These are phyloP conservation scores for Myriosclerotinia scirpicola DNA, from an alignment of 2,329 filamentous ascomycete species.

Conservation along the genomic window DNA sequence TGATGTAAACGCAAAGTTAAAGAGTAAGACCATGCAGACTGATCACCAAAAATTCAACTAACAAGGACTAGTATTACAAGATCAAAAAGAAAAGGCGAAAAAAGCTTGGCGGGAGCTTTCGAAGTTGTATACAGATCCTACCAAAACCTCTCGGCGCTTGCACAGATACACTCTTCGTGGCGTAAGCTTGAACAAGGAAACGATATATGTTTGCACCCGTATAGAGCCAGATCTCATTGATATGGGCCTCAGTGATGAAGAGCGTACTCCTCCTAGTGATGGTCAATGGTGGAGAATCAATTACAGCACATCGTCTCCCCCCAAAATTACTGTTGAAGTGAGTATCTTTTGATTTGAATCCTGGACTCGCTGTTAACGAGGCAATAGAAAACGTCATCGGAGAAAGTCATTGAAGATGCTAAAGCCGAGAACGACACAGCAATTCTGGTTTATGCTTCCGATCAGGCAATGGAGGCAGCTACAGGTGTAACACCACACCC, in stretches of 20 bases:
- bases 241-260: constrained; percentile 42
- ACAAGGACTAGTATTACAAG: constrained; percentile 35
- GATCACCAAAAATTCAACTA: constrained; percentile 19
- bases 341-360: constrained; percentile 22
- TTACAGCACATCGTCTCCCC: constrained; percentile 44
- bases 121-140: constrained; percentile 42
- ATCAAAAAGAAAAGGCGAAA: constrained; percentile 38
- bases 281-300: constrained; percentile 60
- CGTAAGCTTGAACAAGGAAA: constrained; percentile 48
- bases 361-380: constrained; percentile 14
- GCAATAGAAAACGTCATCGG: constrained; percentile 49
- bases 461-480: constrained; percentile 46
- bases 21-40: constrained; percentile 29
- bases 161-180: constrained; percentile 52
- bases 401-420: constrained; percentile 48
- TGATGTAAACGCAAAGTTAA: constrained; percentile 40
- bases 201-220: constrained; percentile 53
- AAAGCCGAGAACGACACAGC: constrained; percentile 51
- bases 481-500: constrained; percentile 42
- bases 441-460: constrained; percentile 55
- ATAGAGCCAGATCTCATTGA: constrained; percentile 47
- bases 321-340: constrained; percentile 53
- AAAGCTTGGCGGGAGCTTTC: constrained; percentile 43
- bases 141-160: constrained; percentile 30
- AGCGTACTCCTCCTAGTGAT: constrained; percentile 29